Conservation (phyloP, 139 green algal genomes). For the Auxenochlorella pyrenoidosa region DNA sequence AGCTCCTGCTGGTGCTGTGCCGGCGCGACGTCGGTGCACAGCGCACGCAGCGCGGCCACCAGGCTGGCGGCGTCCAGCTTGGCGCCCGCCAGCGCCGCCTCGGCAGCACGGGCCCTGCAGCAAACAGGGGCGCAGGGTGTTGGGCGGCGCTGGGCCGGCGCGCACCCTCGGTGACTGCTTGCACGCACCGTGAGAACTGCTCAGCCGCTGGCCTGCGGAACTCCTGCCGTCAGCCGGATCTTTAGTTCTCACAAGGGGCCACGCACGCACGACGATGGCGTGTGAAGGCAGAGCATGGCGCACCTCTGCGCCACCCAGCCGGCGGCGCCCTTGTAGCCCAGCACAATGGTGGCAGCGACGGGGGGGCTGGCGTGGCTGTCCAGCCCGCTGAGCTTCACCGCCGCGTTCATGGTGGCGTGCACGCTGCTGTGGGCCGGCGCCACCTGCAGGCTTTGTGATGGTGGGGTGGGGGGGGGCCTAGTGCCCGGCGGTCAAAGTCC, state of each 20-base stretch:
- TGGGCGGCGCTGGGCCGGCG: too few relatives aligned
- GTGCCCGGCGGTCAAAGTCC: neutral
- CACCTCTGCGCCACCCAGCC: neutral
- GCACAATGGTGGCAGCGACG: neutral
- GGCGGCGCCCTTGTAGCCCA: neutral
- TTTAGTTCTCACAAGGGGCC: too few relatives aligned
- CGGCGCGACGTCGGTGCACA: neutral
- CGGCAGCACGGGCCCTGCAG: slow-evolving; percentile 15
- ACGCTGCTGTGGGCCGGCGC: slow-evolving; percentile 57
- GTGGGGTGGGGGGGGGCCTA: too few relatives aligned
- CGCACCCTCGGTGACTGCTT: too few relatives aligned
- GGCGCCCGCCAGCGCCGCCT: slow-evolving; percentile 28
- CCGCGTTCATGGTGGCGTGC: slow-evolving; percentile 59
- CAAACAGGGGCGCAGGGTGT: too few relatives aligned
- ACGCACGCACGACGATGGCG: too few relatives aligned
- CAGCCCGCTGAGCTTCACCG: slow-evolving; percentile 25
- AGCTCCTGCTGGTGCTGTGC: neutral
- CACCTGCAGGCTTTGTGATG: slow-evolving; percentile 30
- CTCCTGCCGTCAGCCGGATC: too few relatives aligned
- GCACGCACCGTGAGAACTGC: too few relatives aligned
- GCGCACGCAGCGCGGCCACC: slow-evolving; percentile 18
- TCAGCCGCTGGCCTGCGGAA: too few relatives aligned
- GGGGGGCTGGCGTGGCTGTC: neutral
- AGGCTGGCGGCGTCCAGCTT: neutral
- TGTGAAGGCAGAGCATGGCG: too few relatives aligned